Evolutionary conservation across 2,329 filamentous ascomycete species (phyloP).

Genomic region (Trichoderma koningiopsis): DNA sequence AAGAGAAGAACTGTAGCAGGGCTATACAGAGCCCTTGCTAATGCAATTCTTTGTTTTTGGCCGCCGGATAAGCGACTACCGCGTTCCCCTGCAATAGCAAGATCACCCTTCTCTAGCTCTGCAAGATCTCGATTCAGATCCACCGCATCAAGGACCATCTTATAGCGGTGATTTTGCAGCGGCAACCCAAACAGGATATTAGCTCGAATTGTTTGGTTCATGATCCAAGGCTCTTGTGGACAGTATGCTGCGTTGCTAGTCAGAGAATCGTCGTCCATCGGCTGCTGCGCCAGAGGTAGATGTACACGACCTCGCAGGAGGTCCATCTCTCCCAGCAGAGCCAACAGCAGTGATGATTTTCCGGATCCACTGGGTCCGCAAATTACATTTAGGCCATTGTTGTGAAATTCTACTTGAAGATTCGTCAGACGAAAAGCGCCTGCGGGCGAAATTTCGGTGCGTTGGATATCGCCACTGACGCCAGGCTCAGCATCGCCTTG

Average conservation of each 20-base stretch:
- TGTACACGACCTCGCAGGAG: conserved; percentile 28
- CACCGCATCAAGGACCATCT: conserved; percentile 65
- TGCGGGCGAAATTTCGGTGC: not conserved
- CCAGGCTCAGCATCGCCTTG: not conserved
- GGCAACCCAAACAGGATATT: conserved; percentile 66
- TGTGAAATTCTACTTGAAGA: not conserved
- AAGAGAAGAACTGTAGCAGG: conserved; percentile 79
- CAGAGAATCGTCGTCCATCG: not conserved
- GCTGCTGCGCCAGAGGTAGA: conserved; percentile 26
- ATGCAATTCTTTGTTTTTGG: conserved; percentile 90
- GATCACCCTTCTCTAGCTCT: conserved; percentile 81
- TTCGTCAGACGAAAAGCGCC: not conserved
- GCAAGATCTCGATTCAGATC: conserved; percentile 70
- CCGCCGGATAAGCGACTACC: conserved; percentile 88
- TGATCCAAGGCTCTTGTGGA: conserved; percentile 37
- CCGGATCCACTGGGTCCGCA: conserved; percentile 32
- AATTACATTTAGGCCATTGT: not conserved
- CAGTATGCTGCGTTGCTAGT: conserved; percentile 13
- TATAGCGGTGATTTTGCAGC: conserved; percentile 60
- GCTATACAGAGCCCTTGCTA: conserved; percentile 84
- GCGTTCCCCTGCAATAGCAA: conserved; percentile 87
- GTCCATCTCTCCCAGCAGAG: conserved; percentile 33
- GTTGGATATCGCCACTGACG: not conserved
- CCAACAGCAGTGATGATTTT: conserved; percentile 32
- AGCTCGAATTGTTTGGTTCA: conserved; percentile 41